Conservation (phyloP, 345 rosid species). For the Pseudoturritis turrita region DNA sequence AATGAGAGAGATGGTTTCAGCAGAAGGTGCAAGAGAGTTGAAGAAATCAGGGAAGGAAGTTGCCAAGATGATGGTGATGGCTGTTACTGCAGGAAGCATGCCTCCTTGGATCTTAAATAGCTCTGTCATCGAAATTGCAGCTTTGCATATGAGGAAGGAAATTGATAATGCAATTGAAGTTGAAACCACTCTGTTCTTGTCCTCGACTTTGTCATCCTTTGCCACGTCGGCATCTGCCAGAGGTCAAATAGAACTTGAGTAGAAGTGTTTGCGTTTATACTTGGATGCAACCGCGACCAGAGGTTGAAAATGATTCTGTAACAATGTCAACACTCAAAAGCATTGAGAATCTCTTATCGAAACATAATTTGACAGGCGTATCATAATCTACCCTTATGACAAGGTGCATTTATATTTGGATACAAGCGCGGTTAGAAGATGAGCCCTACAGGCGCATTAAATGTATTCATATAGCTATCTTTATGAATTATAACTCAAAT, state of each 20-base stretch:
- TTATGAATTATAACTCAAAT: neutral
- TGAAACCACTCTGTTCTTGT: conserved; percentile 47
- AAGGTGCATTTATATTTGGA: neutral
- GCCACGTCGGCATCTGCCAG: conserved; percentile 40
- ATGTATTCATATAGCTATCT: neutral
- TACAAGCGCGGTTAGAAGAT: neutral
- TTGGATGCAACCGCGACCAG: neutral
- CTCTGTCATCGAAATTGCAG: conserved; percentile 41
- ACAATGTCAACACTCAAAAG: neutral
- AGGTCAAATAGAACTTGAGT: conserved; percentile 2
- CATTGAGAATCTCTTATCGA: neutral
- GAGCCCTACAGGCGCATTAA: too few species aligned
- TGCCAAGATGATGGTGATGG: conserved; percentile 55
- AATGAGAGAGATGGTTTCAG: conserved; percentile 59
- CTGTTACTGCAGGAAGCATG: conserved; percentile 60
- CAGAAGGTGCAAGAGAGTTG: conserved; percentile 57
- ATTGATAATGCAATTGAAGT: conserved; percentile 52
- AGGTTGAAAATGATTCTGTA: neutral
- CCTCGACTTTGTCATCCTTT: conserved; percentile 32
- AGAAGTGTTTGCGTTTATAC: neutral
- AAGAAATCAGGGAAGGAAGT: conserved; percentile 60
- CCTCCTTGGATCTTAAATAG: conserved; percentile 61
- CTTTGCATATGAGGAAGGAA: conserved; percentile 65
- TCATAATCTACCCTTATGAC: neutral
- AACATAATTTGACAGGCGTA: neutral